Base-by-base conservation (phyloP, 192 early-diverging fungal genomes). In the Paraglomus occultum region DNA sequence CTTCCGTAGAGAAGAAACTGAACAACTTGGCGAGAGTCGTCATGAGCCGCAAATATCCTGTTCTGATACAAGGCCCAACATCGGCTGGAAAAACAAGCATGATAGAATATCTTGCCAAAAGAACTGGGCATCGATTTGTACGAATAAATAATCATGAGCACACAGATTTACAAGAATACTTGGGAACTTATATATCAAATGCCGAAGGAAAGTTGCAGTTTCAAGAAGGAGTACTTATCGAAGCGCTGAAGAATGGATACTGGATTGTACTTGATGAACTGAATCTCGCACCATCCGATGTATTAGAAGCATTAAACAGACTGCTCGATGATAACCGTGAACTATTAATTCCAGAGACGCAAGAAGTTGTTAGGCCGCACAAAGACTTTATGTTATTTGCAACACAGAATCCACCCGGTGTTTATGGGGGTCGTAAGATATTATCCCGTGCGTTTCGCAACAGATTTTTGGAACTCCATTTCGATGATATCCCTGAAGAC, bases 91-190 rank as follows among this genome's bases (percentile, higher is more conserved):
- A 99, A 77, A 99, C 97, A 0, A 92, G 90, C 66, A 98, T 99
- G 92, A 91, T 99, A 60, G 94, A 98, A 74, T 95, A 95, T 66
- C 76, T 99, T 66, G 97, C 97, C 12, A 88, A 91, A 51, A 66
- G 80, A 14, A 91, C 95, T 1, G 94, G 95, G n/a, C 96, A 97
- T 79, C 79, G 80, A 12, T 97, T 98, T 79, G 93, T 99, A 22
- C 90, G 97, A 49, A 95, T 99, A 75, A 99, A 99, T 78, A 98
- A 99, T 77, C 97, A 99, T 80, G 96, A 97, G 78, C 95, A 97
- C 75, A 99, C 97, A 1, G 97, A 99, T 74, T 71, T 99, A 72
- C 94, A 97, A 77, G 96, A 98, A 78, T 99, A 98, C 74, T 80
- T 99, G 44, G 97, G 97, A 61, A 87, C 91, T 0, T 99, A 97